Evolutionary conservation across 2,329 filamentous ascomycete species (phyloP).

Genomic region (Calycina marina): DNA sequence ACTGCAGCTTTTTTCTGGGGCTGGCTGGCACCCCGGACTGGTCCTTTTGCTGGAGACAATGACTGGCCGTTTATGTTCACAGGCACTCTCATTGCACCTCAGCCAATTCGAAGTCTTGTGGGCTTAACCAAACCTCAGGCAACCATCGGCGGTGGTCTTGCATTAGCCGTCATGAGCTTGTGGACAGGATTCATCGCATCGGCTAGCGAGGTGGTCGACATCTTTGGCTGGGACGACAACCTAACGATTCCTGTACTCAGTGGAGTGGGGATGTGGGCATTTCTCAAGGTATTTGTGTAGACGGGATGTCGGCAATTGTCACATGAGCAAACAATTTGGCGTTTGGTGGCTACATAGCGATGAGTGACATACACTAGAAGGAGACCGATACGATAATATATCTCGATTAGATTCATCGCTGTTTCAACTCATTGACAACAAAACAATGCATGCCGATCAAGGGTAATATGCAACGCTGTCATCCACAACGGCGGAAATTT

Average conservation of each 20-base stretch:
- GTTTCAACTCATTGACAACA: too few species aligned
- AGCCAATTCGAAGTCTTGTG: conserved; percentile 38
- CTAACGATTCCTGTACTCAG: conserved; percentile 89
- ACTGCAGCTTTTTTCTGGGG: conserved; percentile 85
- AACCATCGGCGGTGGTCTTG: conserved; percentile 53
- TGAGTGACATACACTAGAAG: conserved; percentile 9
- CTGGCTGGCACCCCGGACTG: conserved; percentile 56
- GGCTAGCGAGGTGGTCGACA: conserved; percentile 75
- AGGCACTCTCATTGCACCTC: conserved; percentile 58
- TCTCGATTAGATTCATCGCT: conserved; percentile 1
- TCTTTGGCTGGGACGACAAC: conserved; percentile 95
- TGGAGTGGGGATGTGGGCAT: conserved; percentile 77
- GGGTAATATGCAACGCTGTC: too few species aligned
- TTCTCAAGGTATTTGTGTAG: conserved; percentile 69
- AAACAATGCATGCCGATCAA: too few species aligned
- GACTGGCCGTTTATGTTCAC: conserved; percentile 66
- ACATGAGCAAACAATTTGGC: conserved; percentile 9
- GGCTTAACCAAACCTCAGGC: conserved; percentile 44
- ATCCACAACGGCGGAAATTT: too few species aligned
- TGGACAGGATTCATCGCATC: conserved; percentile 83
- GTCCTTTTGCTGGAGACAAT: conserved; percentile 54
- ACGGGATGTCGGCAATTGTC: too few species aligned
- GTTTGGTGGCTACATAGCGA: conserved; percentile 10
- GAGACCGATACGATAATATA: conserved; percentile 8
- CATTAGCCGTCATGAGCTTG: conserved; percentile 67